Conservation (phyloP, 352 stramenopile genomes). For the Phytophthora idaei region DNA sequence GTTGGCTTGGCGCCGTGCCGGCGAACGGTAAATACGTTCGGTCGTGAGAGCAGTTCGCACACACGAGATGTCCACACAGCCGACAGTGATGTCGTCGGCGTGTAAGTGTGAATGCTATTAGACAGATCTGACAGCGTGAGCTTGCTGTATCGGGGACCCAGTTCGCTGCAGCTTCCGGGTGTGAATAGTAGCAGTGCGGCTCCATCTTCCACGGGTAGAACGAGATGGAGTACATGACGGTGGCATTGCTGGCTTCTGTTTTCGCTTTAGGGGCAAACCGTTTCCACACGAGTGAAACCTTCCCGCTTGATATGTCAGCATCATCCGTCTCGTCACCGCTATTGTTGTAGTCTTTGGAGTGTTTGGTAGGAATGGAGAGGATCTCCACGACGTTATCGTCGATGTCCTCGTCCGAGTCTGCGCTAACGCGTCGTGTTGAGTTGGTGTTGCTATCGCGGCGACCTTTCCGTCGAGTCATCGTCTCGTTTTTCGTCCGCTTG, state of each 20-base stretch:
- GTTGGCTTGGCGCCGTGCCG: constrained; percentile 48
- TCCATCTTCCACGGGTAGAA: constrained; percentile 85
- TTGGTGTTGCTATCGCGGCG: constrained; percentile 25
- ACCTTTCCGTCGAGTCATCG: constrained; percentile 3
- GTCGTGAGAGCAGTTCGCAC: constrained; percentile 67
- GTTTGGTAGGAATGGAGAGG: constrained; percentile 11
- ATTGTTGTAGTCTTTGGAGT: constrained; percentile 5
- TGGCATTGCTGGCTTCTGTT: constrained; percentile 20
- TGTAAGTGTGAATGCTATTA: constrained; percentile 57
- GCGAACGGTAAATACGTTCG: constrained; percentile 73
- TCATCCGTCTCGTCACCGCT: constrained; percentile 19
- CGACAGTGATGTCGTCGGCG: constrained; percentile 89
- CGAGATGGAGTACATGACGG: constrained; percentile 71
- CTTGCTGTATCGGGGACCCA: constrained; percentile 77
- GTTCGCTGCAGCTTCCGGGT: constrained; percentile 66
- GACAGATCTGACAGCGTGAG: constrained; percentile 67
- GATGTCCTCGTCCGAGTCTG: constrained; percentile 9
- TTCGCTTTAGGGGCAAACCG: constrained; percentile 24
- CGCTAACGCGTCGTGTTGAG: constrained; percentile 23
- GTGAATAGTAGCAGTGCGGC: constrained; percentile 65
- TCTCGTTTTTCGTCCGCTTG: constrained; percentile 13
- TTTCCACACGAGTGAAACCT: constrained; percentile 25
- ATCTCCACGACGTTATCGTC: constrained; percentile 8
- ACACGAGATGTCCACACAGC: constrained; percentile 73
- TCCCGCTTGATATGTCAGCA: constrained; percentile 9